Percentiles rank a stretch among this genome's conserved stretches.
phyloP scores from a whole-genome alignment of 768 basidiomycete species.

The Sarcomyxa edulis region DNA sequence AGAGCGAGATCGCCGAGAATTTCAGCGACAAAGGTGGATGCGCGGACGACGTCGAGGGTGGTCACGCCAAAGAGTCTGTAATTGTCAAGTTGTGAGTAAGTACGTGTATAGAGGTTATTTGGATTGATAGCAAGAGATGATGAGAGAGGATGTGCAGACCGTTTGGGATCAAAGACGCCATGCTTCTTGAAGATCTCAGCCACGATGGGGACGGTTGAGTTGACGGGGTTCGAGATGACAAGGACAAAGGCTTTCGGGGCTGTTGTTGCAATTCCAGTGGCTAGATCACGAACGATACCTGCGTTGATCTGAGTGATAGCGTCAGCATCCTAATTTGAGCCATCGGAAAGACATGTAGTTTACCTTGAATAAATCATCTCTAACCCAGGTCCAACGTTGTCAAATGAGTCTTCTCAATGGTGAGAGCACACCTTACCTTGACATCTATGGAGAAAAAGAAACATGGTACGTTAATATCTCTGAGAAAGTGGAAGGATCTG shows the following conservation, averaged over 20 bases:
- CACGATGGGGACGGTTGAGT: constrained; percentile 97
- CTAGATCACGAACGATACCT: constrained; percentile 91
- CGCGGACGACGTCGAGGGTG: constrained; percentile 94
- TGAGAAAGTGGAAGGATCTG: not conserved
- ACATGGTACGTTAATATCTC: constrained; percentile 6
- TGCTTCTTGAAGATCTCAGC: constrained; percentile 94
- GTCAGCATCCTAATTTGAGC: not conserved
- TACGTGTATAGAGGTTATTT: not conserved
- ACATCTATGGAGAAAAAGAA: constrained; percentile 36
- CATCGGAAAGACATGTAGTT: constrained; percentile 9
- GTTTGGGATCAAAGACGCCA: constrained; percentile 87
- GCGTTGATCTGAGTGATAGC: constrained; percentile 79
- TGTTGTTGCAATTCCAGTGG: constrained; percentile 77
- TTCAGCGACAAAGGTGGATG: constrained; percentile 93
- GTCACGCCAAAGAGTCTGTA: constrained; percentile 95
- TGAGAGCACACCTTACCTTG: constrained; percentile 36
- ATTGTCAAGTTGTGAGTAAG: no score
- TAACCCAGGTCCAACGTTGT: constrained; percentile 27
- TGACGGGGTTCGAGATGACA: constrained; percentile 99
- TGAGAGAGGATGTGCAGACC: constrained; percentile 36
- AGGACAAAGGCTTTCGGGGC: constrained; percentile 90
- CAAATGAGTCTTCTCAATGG: no score
- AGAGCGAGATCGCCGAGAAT: constrained; percentile 59
- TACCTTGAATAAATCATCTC: constrained; percentile 96
- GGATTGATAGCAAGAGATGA: not conserved